These are phyloP conservation scores for Dendrobium officinale DNA, from an alignment of 106 monocot genomes.

Conservation along the genomic window DNA sequence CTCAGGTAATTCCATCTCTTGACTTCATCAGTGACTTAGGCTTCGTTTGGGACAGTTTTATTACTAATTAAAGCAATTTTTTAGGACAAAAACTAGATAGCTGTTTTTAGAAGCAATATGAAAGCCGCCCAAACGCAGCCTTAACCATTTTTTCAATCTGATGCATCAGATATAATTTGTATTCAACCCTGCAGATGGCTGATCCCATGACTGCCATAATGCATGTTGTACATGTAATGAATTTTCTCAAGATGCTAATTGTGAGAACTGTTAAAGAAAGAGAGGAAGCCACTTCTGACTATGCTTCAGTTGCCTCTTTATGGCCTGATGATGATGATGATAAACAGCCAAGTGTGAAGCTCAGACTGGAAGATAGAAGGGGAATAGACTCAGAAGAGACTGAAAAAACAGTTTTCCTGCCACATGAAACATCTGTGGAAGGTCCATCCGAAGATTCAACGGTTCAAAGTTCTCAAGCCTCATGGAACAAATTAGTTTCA, in stretches of 20 bases:
- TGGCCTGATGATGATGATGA: conserved; percentile 2
- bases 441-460: background rate
- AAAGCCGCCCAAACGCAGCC: too few species aligned
- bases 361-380: background rate
- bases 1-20: conserved; percentile 27
- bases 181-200: background rate
- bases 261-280: background rate
- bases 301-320: background rate
- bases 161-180: background rate
- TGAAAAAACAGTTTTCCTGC: background rate
- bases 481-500: background rate
- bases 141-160: background rate
- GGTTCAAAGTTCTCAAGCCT: background rate
- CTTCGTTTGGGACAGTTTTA: too few species aligned
- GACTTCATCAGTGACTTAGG: too few species aligned
- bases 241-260: conserved; percentile 8
- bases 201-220: conserved; percentile 4
- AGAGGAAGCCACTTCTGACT: conserved; percentile 2
- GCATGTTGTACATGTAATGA: conserved; percentile 7
- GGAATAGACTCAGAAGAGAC: background rate
- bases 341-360: background rate
- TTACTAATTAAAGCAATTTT: too few species aligned
- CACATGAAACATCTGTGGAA: background rate
- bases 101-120: too few species aligned
- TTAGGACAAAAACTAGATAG: too few species aligned